These are phyloP conservation scores for Pseudonitzschia multistriata DNA, from an alignment of 108 stramenopile genomes.

Conservation along the genomic window DNA sequence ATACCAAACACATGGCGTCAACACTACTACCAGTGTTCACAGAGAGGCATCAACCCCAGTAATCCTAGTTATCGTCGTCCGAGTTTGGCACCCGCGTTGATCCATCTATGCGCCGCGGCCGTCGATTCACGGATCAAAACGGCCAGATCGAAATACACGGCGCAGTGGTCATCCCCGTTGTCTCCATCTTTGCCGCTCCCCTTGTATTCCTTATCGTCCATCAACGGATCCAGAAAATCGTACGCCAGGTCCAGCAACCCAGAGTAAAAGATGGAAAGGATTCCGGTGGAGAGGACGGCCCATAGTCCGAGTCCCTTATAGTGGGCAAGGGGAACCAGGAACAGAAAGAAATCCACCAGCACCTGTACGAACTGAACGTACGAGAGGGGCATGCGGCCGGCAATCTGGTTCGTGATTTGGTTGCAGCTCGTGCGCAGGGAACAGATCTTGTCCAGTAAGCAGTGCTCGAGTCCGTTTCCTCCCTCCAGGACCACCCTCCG, in stretches of 20 bases:
- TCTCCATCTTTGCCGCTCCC: conserved; percentile 22
- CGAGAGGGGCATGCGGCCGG: conserved; percentile 46
- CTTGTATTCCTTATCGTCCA: conserved; percentile 34
- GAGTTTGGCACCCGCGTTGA: conserved; percentile 26
- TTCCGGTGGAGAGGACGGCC: conserved; percentile 14
- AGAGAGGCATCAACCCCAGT: no score
- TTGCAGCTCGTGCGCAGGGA: conserved; percentile 31
- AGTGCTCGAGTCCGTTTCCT: conserved; percentile 27
- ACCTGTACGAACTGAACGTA: conserved; percentile 66
- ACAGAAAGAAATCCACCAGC: conserved; percentile 43
- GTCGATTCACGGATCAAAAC: conserved; percentile 46
- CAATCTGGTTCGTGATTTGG: conserved; percentile 37
- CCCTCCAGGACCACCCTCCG: conserved; percentile 22
- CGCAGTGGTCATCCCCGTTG: conserved; percentile 1
- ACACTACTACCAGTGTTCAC: no score
- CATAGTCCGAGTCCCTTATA: conserved; percentile 22
- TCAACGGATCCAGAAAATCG: conserved; percentile 57
- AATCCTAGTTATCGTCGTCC: no score
- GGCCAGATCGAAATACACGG: conserved; percentile 32
- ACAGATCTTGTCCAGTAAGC: conserved; percentile 35
- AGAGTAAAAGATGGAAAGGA: conserved; percentile 43
- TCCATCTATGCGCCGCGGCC: conserved; percentile 36
- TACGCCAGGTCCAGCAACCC: conserved; percentile 54
- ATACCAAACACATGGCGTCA: no score
- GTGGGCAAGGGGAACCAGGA: conserved; percentile 30